A percentile compares a stretch with the other conserved stretches of the same genome.
phyloP scores from a whole-genome alignment of 805 yeast genomes.

The Ascoidea asiatica region DNA sequence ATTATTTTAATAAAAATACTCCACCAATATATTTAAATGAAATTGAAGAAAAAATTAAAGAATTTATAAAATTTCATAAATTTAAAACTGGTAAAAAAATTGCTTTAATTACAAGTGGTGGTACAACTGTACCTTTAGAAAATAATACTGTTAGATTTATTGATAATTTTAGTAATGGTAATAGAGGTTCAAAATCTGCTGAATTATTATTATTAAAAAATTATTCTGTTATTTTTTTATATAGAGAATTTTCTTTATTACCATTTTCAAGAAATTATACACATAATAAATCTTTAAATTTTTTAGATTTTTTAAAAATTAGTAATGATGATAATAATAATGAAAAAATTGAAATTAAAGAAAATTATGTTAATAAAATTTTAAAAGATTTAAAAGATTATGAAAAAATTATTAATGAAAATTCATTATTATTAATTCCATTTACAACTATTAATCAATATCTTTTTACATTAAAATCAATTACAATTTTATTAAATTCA shows the following conservation, averaged over 20 bases:
- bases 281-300: slow-evolving; percentile 79
- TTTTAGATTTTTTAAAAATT: too few species aligned
- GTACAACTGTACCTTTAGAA: slow-evolving; percentile 95
- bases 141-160: slow-evolving; percentile 94
- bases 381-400: slow-evolving; percentile 23
- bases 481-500: slow-evolving; percentile 45
- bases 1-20: slow-evolving; percentile 5
- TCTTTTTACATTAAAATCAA: slow-evolving; percentile 62
- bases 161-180: slow-evolving; percentile 95
- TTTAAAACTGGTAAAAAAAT: slow-evolving; percentile 31
- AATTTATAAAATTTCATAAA: slow-evolving; percentile 48
- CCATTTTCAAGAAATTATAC: slow-evolving; percentile 90
- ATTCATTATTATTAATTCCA: slow-evolving; percentile 67
- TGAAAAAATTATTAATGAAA: slow-evolving; percentile 34
- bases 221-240: slow-evolving; percentile 85
- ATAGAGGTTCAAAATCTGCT: slow-evolving; percentile 93
- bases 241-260: slow-evolving; percentile 79
- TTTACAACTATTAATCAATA: slow-evolving; percentile 94
- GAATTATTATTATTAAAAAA: slow-evolving; percentile 78
- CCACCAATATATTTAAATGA: slow-evolving; percentile 40
- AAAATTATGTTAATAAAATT: slow-evolving; percentile 1
- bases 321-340: too few species aligned
- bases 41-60: slow-evolving; percentile 39
- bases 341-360: too few species aligned
- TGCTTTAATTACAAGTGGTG: slow-evolving; percentile 88